phyloP scores from a whole-genome alignment of 1,284 basidiomycete genomes.

The Tilletia setariae region DNA sequence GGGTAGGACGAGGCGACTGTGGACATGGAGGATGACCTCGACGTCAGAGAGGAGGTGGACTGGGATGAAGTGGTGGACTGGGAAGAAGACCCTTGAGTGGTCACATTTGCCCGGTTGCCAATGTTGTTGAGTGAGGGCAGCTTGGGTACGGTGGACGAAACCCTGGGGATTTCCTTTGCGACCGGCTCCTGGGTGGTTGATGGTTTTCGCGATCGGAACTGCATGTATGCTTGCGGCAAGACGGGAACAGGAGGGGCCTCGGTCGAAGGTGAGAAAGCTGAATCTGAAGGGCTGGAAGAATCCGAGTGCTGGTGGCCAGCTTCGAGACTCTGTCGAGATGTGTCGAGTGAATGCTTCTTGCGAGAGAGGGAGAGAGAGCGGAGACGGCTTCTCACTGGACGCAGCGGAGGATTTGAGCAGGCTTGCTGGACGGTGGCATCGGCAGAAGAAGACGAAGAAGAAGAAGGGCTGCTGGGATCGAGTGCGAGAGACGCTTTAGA shows the following conservation, averaged over 20 bases:
- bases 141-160: neutral
- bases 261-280: neutral
- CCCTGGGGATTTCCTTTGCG: neutral
- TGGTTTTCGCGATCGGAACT: neutral
- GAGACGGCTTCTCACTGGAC: neutral
- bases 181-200: neutral
- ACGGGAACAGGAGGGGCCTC: slow-evolving; percentile 2
- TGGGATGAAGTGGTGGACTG: slow-evolving; percentile 9
- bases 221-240: slow-evolving; percentile 6
- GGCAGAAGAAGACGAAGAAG: neutral
- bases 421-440: neutral
- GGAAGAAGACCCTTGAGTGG: neutral
- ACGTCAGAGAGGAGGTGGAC: slow-evolving; percentile 6
- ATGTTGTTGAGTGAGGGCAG: neutral
- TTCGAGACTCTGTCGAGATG: slow-evolving; percentile 3
- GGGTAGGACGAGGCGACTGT: neutral
- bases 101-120: slow-evolving; percentile 8
- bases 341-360: neutral
- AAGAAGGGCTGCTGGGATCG: neutral
- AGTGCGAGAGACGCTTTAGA: neutral
- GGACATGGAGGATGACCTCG: slow-evolving; percentile 1
- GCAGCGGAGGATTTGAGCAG: neutral
- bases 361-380: slow-evolving; percentile 5
- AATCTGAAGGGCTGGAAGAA: no score
- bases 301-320: neutral